Conservation (phyloP, 2,329 filamentous ascomycete genomes). For the Akanthomyces dipterigenus region DNA sequence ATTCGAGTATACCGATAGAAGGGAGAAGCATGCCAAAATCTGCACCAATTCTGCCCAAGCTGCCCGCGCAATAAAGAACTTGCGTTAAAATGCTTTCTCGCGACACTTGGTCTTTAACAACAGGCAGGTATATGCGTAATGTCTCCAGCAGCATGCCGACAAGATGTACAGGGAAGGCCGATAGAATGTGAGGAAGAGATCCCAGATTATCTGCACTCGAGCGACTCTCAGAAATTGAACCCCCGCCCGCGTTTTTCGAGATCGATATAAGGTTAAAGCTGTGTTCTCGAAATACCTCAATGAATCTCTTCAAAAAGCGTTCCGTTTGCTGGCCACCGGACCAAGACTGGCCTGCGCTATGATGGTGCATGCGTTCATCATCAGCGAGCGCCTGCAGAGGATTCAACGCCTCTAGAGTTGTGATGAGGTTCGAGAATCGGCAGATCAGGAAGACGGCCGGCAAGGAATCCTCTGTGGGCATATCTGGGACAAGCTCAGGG, state of each 20-base stretch:
- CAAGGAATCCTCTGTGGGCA: constrained; percentile 55
- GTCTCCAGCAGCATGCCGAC: constrained; percentile 75
- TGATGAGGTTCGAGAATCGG: constrained; percentile 69
- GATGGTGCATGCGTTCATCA: constrained; percentile 59
- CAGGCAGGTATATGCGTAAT: constrained; percentile 68
- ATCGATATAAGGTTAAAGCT: constrained; percentile 94
- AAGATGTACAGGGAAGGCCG: constrained; percentile 79
- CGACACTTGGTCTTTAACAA: constrained; percentile 70
- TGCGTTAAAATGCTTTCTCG: constrained; percentile 87
- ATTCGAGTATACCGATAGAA: constrained; percentile 53
- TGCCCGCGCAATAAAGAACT: constrained; percentile 87
- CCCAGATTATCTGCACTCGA: constrained; percentile 30
- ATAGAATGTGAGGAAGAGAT: constrained; percentile 66
- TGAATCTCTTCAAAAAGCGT: constrained; percentile 86
- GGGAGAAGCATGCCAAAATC: constrained; percentile 90
- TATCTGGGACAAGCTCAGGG: constrained; percentile 55
- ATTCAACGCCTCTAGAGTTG: constrained; percentile 74
- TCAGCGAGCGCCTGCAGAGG: constrained; percentile 85
- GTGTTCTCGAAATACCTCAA: constrained; percentile 96
- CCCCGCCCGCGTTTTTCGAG: constrained; percentile 71
- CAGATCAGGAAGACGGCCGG: constrained; percentile 84
- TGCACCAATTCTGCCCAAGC: constrained; percentile 79
- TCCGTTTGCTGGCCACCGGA: constrained; percentile 85
- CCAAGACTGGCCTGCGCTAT: constrained; percentile 40
- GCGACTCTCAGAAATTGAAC: constrained; percentile 17